Conservation (phyloP, 768 basidiomycete species). For the Hygrocybe coccinea region DNA sequence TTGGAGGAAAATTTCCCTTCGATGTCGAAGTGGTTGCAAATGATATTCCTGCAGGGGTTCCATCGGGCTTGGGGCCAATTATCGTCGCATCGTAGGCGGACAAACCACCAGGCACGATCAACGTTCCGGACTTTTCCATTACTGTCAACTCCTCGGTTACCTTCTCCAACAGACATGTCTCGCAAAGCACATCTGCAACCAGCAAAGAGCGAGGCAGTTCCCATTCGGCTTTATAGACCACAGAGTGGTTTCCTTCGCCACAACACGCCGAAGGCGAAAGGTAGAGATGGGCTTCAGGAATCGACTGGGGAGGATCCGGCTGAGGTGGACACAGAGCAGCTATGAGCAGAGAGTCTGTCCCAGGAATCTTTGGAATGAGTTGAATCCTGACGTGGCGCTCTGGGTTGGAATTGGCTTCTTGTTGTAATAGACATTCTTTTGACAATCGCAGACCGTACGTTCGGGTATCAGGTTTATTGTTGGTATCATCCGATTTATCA, state of each 20-base stretch:
- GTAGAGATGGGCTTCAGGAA: constrained; percentile 46
- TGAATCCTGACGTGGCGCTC: constrained; percentile 1
- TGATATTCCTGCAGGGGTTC: too few species aligned
- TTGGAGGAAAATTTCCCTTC: too few species aligned
- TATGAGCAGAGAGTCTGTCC: constrained; percentile 17
- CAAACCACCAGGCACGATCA: background rate
- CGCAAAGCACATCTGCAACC: constrained; percentile 33
- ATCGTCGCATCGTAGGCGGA: background rate
- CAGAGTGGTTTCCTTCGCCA: constrained; percentile 51
- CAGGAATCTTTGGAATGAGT: constrained; percentile 3
- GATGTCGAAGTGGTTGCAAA: too few species aligned
- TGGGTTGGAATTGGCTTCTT: too few species aligned
- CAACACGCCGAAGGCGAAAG: constrained; percentile 33
- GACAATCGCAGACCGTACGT: constrained; percentile 28
- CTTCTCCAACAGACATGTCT: constrained; percentile 33
- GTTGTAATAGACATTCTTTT: too few species aligned
- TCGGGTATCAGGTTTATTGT: constrained; percentile 23
- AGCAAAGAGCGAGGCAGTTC: constrained; percentile 45
- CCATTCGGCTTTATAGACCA: constrained; percentile 47
- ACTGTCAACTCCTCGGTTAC: constrained; percentile 11
- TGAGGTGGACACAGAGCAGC: constrained; percentile 20
- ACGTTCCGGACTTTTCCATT: background rate
- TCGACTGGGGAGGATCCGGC: constrained; percentile 16
- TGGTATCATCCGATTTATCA: background rate
- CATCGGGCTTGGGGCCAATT: too few species aligned